Conservation (phyloP, 371 early-diverging fungal species). For the Mortierella sp. region DNA sequence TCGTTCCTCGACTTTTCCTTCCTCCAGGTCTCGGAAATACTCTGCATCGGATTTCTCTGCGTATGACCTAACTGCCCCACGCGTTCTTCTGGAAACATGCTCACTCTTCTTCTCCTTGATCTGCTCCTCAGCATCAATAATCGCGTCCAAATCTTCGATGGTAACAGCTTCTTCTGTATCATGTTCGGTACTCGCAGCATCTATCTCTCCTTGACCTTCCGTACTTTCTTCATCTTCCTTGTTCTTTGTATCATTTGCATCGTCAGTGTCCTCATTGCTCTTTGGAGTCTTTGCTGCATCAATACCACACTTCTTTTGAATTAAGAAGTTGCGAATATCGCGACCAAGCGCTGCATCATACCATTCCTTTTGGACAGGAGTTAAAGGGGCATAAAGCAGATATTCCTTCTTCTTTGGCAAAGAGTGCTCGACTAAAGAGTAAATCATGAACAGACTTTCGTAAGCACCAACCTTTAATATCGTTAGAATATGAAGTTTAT, state of each 20-base stretch:
- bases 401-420: slow-evolving; percentile 95
- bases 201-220: slow-evolving; percentile 35
- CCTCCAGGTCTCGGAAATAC: slow-evolving; percentile 32
- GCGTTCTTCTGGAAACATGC: slow-evolving; percentile 11
- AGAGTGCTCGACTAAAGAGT: slow-evolving; percentile 78
- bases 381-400: slow-evolving; percentile 86
- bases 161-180: slow-evolving; percentile 38
- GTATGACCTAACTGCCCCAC: slow-evolving; percentile 28
- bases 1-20: slow-evolving; percentile 15
- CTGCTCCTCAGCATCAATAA: slow-evolving; percentile 26
- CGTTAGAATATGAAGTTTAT: not conserved
- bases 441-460: not conserved
- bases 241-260: slow-evolving; percentile 27
- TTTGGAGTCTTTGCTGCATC: slow-evolving; percentile 1
- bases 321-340: slow-evolving; percentile 78
- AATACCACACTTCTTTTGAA: slow-evolving; percentile 61
- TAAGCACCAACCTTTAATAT: not conserved
- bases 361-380: slow-evolving; percentile 82
- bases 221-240: slow-evolving; percentile 29
- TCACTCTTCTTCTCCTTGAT: slow-evolving; percentile 2
- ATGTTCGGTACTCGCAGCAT: slow-evolving; percentile 4
- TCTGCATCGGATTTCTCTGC: slow-evolving; percentile 26
- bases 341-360: slow-evolving; percentile 88
- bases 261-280: not conserved
- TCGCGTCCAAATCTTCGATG: slow-evolving; percentile 20